Conservation (phyloP, 345 rosid species). For the Melastoma malabathricum region DNA sequence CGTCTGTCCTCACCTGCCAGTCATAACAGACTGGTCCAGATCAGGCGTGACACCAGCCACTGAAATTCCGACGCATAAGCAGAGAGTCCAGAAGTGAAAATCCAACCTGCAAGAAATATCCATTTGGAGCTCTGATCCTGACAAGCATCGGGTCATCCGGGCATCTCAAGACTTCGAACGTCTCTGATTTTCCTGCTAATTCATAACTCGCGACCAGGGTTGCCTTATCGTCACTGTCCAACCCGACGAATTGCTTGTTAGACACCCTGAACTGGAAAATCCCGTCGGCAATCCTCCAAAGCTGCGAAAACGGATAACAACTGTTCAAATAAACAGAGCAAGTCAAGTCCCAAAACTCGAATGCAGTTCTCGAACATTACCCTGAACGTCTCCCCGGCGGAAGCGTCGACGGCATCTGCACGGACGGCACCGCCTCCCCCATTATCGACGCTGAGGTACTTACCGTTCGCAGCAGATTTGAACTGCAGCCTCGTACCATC, state of each 20-base stretch:
- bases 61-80: too few species aligned
- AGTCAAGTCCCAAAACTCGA: not conserved
- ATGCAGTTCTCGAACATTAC: slow-evolving; percentile 11
- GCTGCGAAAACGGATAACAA: slow-evolving; percentile 7
- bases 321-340: not conserved
- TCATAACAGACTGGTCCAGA: not conserved
- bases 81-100: not conserved
- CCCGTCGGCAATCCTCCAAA: slow-evolving; percentile 42
- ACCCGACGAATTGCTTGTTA: slow-evolving; percentile 33
- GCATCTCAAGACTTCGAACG: slow-evolving; percentile 30
- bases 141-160: slow-evolving; percentile 19
- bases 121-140: slow-evolving; percentile 41
- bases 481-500: slow-evolving; percentile 48
- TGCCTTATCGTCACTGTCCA: slow-evolving; percentile 17
- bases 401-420: slow-evolving; percentile 31
- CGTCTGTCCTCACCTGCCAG: slow-evolving; percentile 33
- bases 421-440: slow-evolving; percentile 44
- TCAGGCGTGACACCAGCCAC: not conserved
- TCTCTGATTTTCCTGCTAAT: slow-evolving; percentile 16
- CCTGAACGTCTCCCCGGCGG: slow-evolving; percentile 45
- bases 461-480: slow-evolving; percentile 29
- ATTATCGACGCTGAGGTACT: slow-evolving; percentile 35
- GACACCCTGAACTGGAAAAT: slow-evolving; percentile 33
- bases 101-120: slow-evolving; percentile 36
- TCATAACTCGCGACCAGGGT: slow-evolving; percentile 21